Evolutionary conservation across 2,329 filamentous ascomycete species (phyloP).

Genomic region (Fusarium abutilonis): DNA sequence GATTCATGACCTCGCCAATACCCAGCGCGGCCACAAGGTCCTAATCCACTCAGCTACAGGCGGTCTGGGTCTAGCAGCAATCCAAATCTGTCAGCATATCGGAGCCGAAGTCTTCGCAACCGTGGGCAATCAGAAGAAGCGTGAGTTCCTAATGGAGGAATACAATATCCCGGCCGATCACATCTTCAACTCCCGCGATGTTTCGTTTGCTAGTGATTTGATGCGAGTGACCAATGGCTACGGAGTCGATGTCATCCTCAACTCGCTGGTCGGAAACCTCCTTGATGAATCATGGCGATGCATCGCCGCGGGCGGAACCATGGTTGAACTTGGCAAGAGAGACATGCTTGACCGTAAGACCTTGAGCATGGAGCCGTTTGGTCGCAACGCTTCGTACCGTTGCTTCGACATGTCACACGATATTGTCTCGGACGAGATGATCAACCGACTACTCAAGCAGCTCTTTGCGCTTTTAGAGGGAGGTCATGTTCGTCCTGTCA

Average conservation of each 20-base stretch:
- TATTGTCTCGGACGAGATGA: too few relatives aligned
- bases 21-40: too few relatives aligned
- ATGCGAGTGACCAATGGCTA: conserved; percentile 39
- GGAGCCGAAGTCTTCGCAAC: conserved; percentile 42
- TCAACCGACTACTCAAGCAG: too few relatives aligned
- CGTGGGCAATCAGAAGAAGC: conserved; percentile 44
- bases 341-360: conserved; percentile 40
- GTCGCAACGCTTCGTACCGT: conserved; percentile 29
- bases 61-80: conserved; percentile 47
- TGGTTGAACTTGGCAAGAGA: conserved; percentile 51
- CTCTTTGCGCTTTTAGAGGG: too few relatives aligned
- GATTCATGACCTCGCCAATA: too few relatives aligned
- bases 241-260: conserved; percentile 51
- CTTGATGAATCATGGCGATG: conserved; percentile 49
- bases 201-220: conserved; percentile 45
- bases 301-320: conserved; percentile 48
- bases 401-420: conserved; percentile 43
- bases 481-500: too few relatives aligned
- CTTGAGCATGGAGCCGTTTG: conserved; percentile 28
- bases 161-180: conserved; percentile 46
- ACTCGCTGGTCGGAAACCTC: conserved; percentile 46
- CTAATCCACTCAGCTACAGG: conserved; percentile 49
- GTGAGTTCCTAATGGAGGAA: conserved; percentile 40
- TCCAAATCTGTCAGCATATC: conserved; percentile 42
- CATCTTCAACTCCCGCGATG: conserved; percentile 46